Conservation (phyloP, 352 stramenopile genomes). For the Phytophthora kernoviae region DNA sequence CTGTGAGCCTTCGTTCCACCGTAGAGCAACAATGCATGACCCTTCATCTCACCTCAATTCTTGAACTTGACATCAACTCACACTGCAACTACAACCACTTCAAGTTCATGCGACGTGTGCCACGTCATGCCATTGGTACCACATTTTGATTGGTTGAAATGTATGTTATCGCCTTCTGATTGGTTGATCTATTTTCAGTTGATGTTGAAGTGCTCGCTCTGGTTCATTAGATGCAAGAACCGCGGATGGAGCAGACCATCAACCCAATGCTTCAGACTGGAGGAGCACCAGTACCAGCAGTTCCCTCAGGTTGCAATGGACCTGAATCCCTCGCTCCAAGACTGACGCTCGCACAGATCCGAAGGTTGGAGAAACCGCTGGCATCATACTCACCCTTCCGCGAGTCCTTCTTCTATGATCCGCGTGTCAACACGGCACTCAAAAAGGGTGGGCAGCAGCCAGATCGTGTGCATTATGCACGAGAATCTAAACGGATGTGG, state of each 20-base stretch:
- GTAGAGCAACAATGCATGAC: conserved; percentile 13
- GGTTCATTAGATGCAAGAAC: background rate
- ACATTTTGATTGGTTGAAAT: conserved; percentile 5
- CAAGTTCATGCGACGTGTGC: conserved; percentile 2
- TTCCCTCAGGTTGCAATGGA: conserved; percentile 6
- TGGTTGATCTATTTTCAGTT: conserved; percentile 31
- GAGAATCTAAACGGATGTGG: conserved; percentile 62
- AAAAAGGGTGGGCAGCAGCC: conserved; percentile 41
- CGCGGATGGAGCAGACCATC: background rate
- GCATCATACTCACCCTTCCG: conserved; percentile 60
- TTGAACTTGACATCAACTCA: conserved; percentile 4
- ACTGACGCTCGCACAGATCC: conserved; percentile 20
- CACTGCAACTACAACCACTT: conserved; percentile 6
- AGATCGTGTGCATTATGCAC: conserved; percentile 32
- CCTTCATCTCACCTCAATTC: background rate
- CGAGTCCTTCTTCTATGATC: conserved; percentile 68
- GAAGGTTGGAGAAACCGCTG: conserved; percentile 11
- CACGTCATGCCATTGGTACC: background rate
- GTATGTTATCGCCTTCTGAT: background rate
- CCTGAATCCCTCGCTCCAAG: conserved; percentile 15
- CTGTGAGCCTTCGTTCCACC: conserved; percentile 25
- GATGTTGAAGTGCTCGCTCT: conserved; percentile 25
- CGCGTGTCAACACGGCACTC: conserved; percentile 50
- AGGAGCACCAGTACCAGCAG: background rate
- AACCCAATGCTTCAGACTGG: conserved; percentile 1